A percentile compares a stretch with the other conserved stretches of the same genome.
Conservation (phyloP, 2,329 filamentous ascomycete species). For the Phialophora verrucosa region DNA sequence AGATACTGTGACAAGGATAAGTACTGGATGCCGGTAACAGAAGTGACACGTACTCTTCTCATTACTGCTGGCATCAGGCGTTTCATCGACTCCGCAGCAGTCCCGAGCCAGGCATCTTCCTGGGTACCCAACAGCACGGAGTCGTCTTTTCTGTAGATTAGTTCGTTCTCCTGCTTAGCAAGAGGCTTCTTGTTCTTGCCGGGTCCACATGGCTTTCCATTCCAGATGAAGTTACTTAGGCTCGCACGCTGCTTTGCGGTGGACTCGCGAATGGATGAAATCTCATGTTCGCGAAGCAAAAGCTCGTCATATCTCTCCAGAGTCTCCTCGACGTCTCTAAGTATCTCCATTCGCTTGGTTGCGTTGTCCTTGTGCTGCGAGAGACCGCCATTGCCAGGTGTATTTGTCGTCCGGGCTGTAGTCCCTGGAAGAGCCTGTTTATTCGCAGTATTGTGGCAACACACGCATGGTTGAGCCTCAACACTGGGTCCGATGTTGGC, state of each 20-base stretch:
- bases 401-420: background rate
- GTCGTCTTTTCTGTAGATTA: slow-evolving; percentile 8
- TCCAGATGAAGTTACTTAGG: background rate
- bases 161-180: background rate
- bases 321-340: background rate
- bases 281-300: slow-evolving; percentile 9
- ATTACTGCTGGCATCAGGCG: slow-evolving; percentile 6
- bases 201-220: background rate
- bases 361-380: background rate
- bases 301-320: slow-evolving; percentile 5
- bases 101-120: slow-evolving; percentile 4
- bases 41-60: background rate
- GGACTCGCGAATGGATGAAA: slow-evolving; percentile 6
- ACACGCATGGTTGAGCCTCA: background rate
- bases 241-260: slow-evolving; percentile 1
- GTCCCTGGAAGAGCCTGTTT: background rate
- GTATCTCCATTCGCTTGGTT: background rate
- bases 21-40: background rate
- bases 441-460: background rate
- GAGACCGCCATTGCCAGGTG: background rate
- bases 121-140: background rate
- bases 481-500: background rate
- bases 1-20: slow-evolving; percentile 1
- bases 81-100: slow-evolving; percentile 3
- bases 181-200: slow-evolving; percentile 4